phyloP scores from a whole-genome alignment of 2,329 filamentous ascomycete genomes.

The Pyrenophora teres region DNA sequence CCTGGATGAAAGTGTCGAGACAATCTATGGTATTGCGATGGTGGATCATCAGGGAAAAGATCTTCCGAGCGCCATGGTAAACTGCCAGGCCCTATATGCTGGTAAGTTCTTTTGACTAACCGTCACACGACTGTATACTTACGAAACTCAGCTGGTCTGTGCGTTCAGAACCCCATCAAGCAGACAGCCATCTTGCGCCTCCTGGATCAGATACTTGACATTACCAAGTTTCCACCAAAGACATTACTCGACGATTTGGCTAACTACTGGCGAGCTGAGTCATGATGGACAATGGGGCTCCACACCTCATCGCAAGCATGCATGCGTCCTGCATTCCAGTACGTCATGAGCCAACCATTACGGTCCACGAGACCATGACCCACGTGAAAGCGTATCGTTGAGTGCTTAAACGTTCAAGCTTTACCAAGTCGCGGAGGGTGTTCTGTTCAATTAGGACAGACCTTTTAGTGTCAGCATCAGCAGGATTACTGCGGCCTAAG shows the following conservation, averaged over 20 bases:
- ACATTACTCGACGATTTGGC: constrained; percentile 34
- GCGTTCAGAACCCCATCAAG: constrained; percentile 36
- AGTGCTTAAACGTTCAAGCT: too few species aligned
- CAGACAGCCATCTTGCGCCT: constrained; percentile 33
- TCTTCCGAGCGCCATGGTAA: constrained; percentile 33
- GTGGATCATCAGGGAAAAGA: constrained; percentile 38
- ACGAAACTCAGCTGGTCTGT: constrained; percentile 32
- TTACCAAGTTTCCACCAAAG: constrained; percentile 39
- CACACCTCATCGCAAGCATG: too few species aligned
- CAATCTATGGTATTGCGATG: constrained; percentile 57
- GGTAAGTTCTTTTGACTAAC: constrained; percentile 22
- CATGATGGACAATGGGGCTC: constrained; percentile 9
- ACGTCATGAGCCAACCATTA: too few species aligned
- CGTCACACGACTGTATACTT: not conserved
- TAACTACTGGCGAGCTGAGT: constrained; percentile 34
- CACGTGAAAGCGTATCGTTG: too few species aligned
- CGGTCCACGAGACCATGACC: too few species aligned
- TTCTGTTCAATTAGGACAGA: too few species aligned
- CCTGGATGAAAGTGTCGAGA: constrained; percentile 55
- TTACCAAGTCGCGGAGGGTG: too few species aligned
- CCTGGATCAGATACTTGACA: constrained; percentile 34
- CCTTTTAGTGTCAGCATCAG: too few species aligned
- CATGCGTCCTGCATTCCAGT: too few species aligned
- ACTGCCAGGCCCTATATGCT: constrained; percentile 38
- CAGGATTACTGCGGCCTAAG: too few species aligned